Percentiles rank a stretch among this genome's conserved stretches.
Evolutionary conservation across 495 filamentous ascomycete species (phyloP).

Genomic region (Cercophora scortea): DNA sequence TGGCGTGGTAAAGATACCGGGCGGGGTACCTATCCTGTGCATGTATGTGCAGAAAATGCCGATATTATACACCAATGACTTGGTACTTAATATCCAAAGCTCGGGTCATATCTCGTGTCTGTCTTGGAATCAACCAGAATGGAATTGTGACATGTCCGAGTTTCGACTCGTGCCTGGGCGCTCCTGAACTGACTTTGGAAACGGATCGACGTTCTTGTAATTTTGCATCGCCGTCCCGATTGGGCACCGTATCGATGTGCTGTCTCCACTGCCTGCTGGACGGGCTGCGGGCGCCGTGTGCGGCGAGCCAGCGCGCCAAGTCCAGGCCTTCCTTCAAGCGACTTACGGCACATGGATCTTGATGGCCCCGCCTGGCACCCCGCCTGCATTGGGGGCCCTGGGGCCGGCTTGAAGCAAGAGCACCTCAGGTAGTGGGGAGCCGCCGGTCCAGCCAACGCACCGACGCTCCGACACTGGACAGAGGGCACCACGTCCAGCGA

Average conservation of each 20-base stretch:
- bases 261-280: constrained; percentile 5
- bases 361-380: constrained; percentile 15
- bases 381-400: not conserved
- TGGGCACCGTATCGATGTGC: constrained; percentile 4
- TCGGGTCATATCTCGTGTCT: too few relatives aligned
- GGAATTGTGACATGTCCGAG: not conserved
- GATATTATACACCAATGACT: too few relatives aligned
- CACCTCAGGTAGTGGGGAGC: not conserved
- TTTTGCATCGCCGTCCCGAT: not conserved
- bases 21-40: too few relatives aligned
- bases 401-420: not conserved
- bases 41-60: too few relatives aligned
- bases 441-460: too few relatives aligned
- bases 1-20: too few relatives aligned
- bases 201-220: not conserved
- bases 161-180: not conserved
- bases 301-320: not conserved
- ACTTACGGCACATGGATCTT: constrained; percentile 6
- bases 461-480: too few relatives aligned
- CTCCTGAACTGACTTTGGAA: not conserved
- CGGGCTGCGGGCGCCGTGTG: not conserved
- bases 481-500: too few relatives aligned
- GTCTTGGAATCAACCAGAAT: too few relatives aligned
- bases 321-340: too few relatives aligned
- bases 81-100: too few relatives aligned